These are phyloP conservation scores for Millerozyma miso DNA, from an alignment of 805 yeast species.

Conservation along the genomic window DNA sequence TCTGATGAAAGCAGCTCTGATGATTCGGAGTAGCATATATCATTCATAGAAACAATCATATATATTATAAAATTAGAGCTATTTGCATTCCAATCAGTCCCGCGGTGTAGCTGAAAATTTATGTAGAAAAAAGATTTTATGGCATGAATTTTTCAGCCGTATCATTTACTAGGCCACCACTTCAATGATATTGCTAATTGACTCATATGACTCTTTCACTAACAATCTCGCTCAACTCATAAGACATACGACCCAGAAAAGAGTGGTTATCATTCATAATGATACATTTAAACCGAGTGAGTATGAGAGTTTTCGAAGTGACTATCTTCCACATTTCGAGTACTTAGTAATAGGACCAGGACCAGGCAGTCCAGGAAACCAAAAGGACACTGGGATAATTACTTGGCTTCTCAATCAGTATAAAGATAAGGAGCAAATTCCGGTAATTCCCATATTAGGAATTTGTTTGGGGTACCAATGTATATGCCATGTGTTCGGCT, in stretches of 20 bases:
- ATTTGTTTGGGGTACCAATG: conserved; percentile 93
- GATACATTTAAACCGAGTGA: conserved; percentile 43
- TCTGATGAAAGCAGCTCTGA: conserved; percentile 63
- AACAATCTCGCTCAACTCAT: conserved; percentile 69
- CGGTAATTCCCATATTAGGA: conserved; percentile 68
- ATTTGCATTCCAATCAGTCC: not conserved
- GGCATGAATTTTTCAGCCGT: not conserved
- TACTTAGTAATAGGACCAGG: conserved; percentile 94
- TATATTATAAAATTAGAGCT: too few species aligned
- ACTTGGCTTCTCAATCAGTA: conserved; percentile 46
- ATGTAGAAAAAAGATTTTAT: not conserved
- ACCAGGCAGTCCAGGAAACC: conserved; percentile 80
- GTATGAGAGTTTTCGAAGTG: conserved; percentile 31
- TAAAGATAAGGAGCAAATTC: conserved; percentile 6
- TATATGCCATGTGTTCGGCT: conserved; percentile 62
- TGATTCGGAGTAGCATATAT: conserved; percentile 31
- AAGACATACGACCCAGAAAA: conserved; percentile 44
- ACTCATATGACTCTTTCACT: conserved; percentile 94
- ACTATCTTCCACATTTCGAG: conserved; percentile 52
- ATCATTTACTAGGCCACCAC: not conserved
- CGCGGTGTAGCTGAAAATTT: not conserved
- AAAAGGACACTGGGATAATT: conserved; percentile 68
- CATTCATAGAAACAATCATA: too few species aligned
- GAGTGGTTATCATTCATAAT: conserved; percentile 59
- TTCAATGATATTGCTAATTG: conserved; percentile 64